phyloP scores from a whole-genome alignment of 345 rosid species.

The Hypericum perforatum region DNA sequence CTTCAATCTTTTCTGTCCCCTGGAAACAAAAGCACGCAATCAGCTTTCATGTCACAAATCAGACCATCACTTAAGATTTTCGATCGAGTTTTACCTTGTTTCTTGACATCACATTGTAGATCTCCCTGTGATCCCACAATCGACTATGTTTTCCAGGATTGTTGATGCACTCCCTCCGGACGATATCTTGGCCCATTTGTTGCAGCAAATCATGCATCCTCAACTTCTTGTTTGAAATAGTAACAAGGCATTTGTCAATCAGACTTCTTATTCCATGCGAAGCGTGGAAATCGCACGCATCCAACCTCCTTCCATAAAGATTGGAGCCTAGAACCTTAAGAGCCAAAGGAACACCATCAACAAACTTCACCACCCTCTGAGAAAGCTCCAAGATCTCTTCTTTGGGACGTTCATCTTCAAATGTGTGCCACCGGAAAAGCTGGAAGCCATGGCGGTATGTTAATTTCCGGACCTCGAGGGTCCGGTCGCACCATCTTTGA shows the following conservation, averaged over 20 bases:
- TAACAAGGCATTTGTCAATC: conserved; percentile 1
- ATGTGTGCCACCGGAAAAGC: neutral
- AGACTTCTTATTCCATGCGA: neutral
- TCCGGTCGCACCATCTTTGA: neutral
- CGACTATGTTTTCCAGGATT: neutral
- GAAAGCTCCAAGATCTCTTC: neutral
- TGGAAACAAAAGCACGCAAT: neutral
- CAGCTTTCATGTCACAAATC: neutral
- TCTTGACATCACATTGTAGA: neutral
- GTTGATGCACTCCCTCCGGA: neutral
- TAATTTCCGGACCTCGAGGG: neutral
- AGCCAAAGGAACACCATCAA: neutral
- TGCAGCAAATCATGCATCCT: conserved; percentile 3
- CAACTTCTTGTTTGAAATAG: neutral
- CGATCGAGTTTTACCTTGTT: neutral
- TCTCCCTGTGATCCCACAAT: neutral
- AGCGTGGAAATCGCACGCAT: neutral
- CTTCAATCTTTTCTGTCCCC: conserved; percentile 8
- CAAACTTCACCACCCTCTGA: neutral
- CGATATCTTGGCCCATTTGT: conserved; percentile 2
- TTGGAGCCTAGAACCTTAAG: neutral
- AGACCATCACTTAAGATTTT: neutral
- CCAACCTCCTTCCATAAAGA: neutral
- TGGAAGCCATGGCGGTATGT: neutral
- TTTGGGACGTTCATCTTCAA: neutral